Base-by-base conservation (phyloP, 495 filamentous ascomycete species). In the Xylaria palmicola region DNA sequence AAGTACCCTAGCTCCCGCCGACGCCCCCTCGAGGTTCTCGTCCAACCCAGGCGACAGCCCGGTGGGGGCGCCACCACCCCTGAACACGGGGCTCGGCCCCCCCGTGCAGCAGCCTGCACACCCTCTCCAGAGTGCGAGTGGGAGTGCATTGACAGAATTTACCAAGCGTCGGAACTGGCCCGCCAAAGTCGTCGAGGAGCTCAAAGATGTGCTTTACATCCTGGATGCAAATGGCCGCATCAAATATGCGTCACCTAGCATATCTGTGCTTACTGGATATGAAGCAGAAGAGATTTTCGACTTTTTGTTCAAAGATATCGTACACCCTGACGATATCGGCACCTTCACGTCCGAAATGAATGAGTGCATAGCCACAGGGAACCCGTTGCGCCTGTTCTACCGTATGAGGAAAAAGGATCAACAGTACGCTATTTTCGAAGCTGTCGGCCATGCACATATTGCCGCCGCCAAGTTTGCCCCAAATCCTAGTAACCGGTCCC, bases 131-230 rank as follows among this genome's bases (percentile, higher is more conserved):
- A 74, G 74, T 43, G 67, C 76, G 36, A 77, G 77, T 47, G 84
- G 79, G 41, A 92, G 86, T 72, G 86, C 86, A 8, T 73, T 93
- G 67, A 92, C 89, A 60, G 88, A 92, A 66, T 90, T 90, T 63
- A 93, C 90, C 36, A 93, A 91, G 74, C 80, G 92, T 56, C 83
- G 87, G 52, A 93, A 93, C 65, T 98, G 94, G 94, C 87, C 90
- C 4, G 88, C 92, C 66, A 86, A 90, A 40, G 88, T 97, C 3
- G 78, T 98, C 17, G 89, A 92, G 67, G 94, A 97, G 76, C 80
- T 98, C 65, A 88, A 89, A 65, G 94, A 97, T 71, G 85, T 97
- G 63, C 73, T 96, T 27, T 86, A 97, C 61, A 90, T 98, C 39
- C 83, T 98, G 34, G 92, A 90, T 39, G 83, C 90, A 6, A 86